Evolutionary conservation across 1,139 yeast species (phyloP).

Genomic region (Geotrichum australiense): DNA sequence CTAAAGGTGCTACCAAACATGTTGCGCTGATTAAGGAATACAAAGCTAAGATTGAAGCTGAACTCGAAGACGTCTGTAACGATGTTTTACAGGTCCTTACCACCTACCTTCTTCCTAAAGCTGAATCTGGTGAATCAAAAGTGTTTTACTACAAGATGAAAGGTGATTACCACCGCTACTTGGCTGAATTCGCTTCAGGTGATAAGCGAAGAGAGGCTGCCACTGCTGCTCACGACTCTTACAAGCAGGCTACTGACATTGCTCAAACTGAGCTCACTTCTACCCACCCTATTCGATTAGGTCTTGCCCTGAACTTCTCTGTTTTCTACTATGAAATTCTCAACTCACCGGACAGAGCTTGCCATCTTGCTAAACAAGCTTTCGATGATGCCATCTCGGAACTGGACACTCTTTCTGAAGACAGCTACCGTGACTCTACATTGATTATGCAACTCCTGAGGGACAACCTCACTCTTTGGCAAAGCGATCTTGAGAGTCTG

Average conservation of each 20-base stretch:
- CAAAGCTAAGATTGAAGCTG: conserved; percentile 92
- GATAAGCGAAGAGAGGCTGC: conserved; percentile 96
- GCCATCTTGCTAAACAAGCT: conserved; percentile 98
- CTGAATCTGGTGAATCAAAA: conserved; percentile 96
- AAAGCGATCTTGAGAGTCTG: conserved; percentile 43
- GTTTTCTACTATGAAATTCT: conserved; percentile 97
- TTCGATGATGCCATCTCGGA: conserved; percentile 99
- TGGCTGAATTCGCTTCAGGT: conserved; percentile 93
- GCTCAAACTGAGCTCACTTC: conserved; percentile 98
- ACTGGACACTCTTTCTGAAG: conserved; percentile 95
- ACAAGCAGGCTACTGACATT: conserved; percentile 93
- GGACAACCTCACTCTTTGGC: conserved; percentile 98
- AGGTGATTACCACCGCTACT: conserved; percentile 99
- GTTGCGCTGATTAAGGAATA: conserved; percentile 86
- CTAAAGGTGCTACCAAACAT: conserved; percentile 81
- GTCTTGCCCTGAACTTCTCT: conserved; percentile 95
- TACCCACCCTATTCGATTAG: conserved; percentile 97
- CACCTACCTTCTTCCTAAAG: conserved; percentile 85
- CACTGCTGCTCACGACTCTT: conserved; percentile 88
- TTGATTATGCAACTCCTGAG: conserved; percentile 97
- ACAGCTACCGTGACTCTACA: conserved; percentile 96
- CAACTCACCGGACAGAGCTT: conserved; percentile 98
- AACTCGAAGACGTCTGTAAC: conserved; percentile 90
- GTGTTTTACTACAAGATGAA: conserved; percentile 99
- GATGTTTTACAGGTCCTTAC: conserved; percentile 86